Percentiles rank a stretch among this genome's conserved stretches.
These are phyloP conservation scores for Mortierella sp. DNA, from an alignment of 371 early-diverging fungal species.

Conservation along the genomic window DNA sequence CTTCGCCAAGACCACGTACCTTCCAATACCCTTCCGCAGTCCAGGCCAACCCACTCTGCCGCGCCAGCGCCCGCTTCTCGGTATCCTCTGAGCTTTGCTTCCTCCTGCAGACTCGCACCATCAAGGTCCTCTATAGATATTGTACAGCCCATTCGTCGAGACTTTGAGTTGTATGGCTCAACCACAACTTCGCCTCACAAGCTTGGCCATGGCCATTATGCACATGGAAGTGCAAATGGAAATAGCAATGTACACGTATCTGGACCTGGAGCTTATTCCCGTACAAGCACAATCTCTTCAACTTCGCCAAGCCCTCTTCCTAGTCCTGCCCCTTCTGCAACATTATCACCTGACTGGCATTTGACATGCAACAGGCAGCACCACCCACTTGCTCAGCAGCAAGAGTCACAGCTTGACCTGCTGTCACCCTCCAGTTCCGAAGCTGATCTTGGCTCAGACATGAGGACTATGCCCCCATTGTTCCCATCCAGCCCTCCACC, in stretches of 20 bases:
- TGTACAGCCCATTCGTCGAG: slow-evolving; percentile 8
- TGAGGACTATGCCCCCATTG: slow-evolving; percentile 19
- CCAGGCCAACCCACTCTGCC: neutral
- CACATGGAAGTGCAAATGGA: neutral
- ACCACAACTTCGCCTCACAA: neutral
- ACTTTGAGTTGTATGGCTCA: slow-evolving; percentile 11
- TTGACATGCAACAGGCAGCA: neutral
- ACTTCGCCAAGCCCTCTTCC: slow-evolving; percentile 34
- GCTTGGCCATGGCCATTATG: neutral
- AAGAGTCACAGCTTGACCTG: slow-evolving; percentile 1
- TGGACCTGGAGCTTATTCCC: neutral
- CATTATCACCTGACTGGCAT: slow-evolving; percentile 32
- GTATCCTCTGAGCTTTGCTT: neutral
- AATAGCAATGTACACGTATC: neutral
- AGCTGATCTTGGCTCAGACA: slow-evolving; percentile 17
- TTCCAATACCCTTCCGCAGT: neutral
- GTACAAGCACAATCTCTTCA: neutral
- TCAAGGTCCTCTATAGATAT: neutral
- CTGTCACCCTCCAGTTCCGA: slow-evolving; percentile 24
- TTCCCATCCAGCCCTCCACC: slow-evolving; percentile 27
- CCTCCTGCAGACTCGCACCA: neutral
- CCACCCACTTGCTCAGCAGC: neutral
- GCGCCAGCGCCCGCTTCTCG: neutral
- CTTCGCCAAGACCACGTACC: neutral
- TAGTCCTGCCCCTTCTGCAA: slow-evolving; percentile 36